Base-by-base conservation (phyloP, 2,329 filamentous ascomycete species). In the Talaromyces sp. region DNA sequence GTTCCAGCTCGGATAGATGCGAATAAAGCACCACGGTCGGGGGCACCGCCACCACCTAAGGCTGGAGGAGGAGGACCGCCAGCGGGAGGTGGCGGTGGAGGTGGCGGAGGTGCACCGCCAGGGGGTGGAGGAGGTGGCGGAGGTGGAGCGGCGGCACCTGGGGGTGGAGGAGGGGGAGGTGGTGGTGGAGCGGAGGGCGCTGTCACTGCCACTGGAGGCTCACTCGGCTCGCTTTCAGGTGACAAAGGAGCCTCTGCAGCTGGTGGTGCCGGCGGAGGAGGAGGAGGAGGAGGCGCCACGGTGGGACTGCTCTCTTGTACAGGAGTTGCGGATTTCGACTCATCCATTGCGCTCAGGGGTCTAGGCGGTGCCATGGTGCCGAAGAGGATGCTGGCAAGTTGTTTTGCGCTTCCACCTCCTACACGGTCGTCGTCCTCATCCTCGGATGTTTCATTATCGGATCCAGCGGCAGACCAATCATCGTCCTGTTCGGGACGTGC, bases 291-390 rank as follows among this genome's bases (percentile, higher is more conserved):
- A 9, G 70, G 69, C 19, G 73, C 69, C 7, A 68, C 61, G 17
- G 67, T 63, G 52, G 67, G 63, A 52, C 67, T 54, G 36, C 65
- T 50, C 10, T 78, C 78, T 21, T 82, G 80, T 10, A 81, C 78
- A n/a, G 81, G 77, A 15, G 76, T 77, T 58, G 70, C 72, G 58
- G 74, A 70, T 51, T 77, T 79, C 25, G 75, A 75, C 39, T 89
- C 86, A 56, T 89, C 91, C 72, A 89, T 85, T 6, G 91, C 88
- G 19, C 90, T 95, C 45, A 97, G 76, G 31, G 93, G 92, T 53
- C 93, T 86, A 13, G 94, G 93, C 39, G 94, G 93, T 9, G 84
- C 93, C 92, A 99, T 97, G 53, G 92, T 96, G 60, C 94, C 93
- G 71, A 99, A 99, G 19, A 99, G 81, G 61, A 97, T 94, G 6